Evolutionary conservation across 2,329 filamentous ascomycete species (phyloP).

Genomic region (Zarea fungicola): DNA sequence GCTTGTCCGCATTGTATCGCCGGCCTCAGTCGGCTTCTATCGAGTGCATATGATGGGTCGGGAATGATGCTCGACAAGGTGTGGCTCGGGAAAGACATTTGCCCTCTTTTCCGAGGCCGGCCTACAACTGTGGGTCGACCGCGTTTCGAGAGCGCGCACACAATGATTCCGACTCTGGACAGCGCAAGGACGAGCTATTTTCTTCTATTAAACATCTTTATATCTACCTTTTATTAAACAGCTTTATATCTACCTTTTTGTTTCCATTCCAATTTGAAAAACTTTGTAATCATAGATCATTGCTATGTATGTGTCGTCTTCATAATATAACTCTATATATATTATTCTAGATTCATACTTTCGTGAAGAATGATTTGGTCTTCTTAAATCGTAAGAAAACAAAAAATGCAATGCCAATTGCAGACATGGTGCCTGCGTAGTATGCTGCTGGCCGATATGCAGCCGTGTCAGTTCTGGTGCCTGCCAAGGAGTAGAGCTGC

Average conservation of each 20-base stretch:
- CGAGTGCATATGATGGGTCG: not conserved
- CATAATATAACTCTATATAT: no score
- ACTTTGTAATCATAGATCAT: no score
- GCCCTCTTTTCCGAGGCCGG: slow-evolving; percentile 7
- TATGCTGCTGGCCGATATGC: slow-evolving; percentile 23
- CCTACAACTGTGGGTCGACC: slow-evolving; percentile 1
- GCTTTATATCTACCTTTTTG: no score
- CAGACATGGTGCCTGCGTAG: slow-evolving; percentile 23
- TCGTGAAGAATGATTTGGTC: not conserved
- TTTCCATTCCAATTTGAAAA: no score
- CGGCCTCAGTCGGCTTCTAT: not conserved
- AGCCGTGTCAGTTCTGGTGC: slow-evolving; percentile 14
- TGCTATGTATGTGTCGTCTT: no score
- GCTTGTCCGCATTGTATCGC: slow-evolving; percentile 27
- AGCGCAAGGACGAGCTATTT: no score
- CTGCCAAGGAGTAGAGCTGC: slow-evolving; percentile 21
- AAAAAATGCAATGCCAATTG: slow-evolving; percentile 18
- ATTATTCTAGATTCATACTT: not conserved
- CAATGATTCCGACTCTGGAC: no score
- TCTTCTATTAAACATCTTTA: no score
- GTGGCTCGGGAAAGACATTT: slow-evolving; percentile 11
- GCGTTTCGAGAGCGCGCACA: not conserved
- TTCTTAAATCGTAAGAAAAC: not conserved
- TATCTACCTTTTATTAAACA: no score
- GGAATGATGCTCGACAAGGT: slow-evolving; percentile 5